phyloP scores from a whole-genome alignment of 169 alveolate genomes.

The Plasmodium malariae region DNA sequence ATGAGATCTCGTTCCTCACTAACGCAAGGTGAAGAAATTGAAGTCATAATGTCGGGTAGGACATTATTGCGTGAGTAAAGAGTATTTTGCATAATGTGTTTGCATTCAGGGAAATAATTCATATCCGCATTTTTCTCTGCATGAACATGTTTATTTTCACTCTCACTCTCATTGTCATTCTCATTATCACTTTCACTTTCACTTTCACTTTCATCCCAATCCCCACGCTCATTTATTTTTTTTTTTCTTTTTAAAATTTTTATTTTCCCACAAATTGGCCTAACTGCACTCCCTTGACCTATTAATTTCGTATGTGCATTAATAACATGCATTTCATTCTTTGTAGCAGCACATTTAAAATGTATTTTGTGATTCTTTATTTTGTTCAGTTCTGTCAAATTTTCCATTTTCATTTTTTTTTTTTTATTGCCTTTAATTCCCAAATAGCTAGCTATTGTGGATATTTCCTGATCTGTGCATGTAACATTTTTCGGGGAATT shows the following conservation, averaged over 20 bases:
- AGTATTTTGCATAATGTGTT: no score
- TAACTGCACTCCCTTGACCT: neutral
- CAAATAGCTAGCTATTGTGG: neutral
- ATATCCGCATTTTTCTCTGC: no score
- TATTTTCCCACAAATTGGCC: constrained; percentile 12
- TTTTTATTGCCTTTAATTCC: neutral
- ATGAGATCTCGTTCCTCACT: no score
- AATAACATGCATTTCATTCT: neutral
- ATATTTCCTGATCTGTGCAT: no score
- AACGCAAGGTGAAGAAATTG: no score
- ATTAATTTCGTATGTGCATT: neutral
- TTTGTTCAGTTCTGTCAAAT: neutral
- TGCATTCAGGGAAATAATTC: no score
- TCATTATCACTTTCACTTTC: neutral
- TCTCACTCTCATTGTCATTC: neutral
- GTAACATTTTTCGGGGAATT: no score
- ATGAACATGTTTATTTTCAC: no score
- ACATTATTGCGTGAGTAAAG: no score
- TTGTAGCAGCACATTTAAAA: constrained; percentile 7
- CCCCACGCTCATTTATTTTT: neutral
- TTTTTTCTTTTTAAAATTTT: constrained; percentile 14
- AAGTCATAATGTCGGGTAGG: no score
- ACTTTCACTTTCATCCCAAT: no score
- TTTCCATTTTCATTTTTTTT: neutral
- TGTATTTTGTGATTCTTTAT: neutral